Conservation (phyloP, 2,329 filamentous ascomycete genomes). For the Fusarium sp. region DNA sequence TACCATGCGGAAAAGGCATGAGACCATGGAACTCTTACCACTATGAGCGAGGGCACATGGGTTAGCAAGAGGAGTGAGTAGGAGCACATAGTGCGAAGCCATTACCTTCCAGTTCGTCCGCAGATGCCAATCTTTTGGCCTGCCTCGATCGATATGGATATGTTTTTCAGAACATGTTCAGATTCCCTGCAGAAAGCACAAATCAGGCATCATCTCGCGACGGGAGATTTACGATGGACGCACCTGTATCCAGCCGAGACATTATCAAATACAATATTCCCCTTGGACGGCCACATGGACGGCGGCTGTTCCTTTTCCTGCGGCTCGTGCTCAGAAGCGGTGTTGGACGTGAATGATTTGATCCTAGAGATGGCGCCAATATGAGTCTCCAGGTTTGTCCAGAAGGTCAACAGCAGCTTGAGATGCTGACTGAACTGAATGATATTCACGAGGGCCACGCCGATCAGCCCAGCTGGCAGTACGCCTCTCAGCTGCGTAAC, state of each 20-base stretch:
- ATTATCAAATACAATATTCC: conserved; percentile 80
- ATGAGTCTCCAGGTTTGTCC: conserved; percentile 44
- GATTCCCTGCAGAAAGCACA: neutral
- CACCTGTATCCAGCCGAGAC: conserved; percentile 30
- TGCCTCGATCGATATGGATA: conserved; percentile 19
- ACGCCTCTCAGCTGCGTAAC: conserved; percentile 27
- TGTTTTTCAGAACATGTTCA: conserved; percentile 12
- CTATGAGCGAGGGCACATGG: conserved; percentile 18
- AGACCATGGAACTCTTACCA: conserved; percentile 57
- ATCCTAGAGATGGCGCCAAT: conserved; percentile 43
- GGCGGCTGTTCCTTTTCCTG: conserved; percentile 51
- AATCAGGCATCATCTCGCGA: neutral
- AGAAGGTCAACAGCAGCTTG: conserved; percentile 47
- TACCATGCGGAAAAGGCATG: conserved; percentile 54
- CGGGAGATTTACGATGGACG: fast-evolving
- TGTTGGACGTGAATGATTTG: conserved; percentile 29
- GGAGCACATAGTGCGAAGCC: fast-evolving
- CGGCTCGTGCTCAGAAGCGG: conserved; percentile 24
- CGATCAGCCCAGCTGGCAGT: conserved; percentile 29
- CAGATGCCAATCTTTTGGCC: conserved; percentile 36
- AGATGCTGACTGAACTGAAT: conserved; percentile 45
- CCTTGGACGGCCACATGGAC: conserved; percentile 84
- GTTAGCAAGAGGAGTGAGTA: neutral
- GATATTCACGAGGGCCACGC: conserved; percentile 42
- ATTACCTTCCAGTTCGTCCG: conserved; percentile 33